phyloP scores from a whole-genome alignment of 805 yeast species.

The Danielia oregonensis region DNA sequence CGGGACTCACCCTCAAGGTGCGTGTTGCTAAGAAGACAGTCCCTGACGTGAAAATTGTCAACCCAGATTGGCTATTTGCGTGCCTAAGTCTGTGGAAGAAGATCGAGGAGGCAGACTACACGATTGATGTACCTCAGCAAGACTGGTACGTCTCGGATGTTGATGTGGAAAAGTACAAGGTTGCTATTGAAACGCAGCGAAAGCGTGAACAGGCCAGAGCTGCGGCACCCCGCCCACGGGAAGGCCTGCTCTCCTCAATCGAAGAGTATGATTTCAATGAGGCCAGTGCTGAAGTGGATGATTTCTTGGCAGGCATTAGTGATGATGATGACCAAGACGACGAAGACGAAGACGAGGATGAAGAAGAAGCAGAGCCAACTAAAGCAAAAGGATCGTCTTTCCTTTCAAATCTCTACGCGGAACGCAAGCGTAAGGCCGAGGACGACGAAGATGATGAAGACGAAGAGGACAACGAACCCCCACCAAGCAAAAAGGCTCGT shows the following conservation, averaged over 20 bases:
- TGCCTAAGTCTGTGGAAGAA: constrained; percentile 78
- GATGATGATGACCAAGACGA: constrained; percentile 32
- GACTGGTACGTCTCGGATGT: constrained; percentile 41
- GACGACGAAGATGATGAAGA: constrained; percentile 20
- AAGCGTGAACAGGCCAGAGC: constrained; percentile 9
- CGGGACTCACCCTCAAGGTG: constrained; percentile 70
- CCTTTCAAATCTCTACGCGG: constrained; percentile 22
- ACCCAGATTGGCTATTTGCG: constrained; percentile 88
- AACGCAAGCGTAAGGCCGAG: constrained; percentile 15
- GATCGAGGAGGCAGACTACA: constrained; percentile 58
- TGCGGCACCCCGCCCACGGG: constrained; percentile 27
- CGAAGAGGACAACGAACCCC: constrained; percentile 7
- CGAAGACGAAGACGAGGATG: constrained; percentile 23
- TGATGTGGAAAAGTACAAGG: constrained; percentile 43
- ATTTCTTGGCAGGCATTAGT: constrained; percentile 43
- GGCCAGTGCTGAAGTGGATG: constrained; percentile 44
- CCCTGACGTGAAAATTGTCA: constrained; percentile 69
- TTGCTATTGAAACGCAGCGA: constrained; percentile 21
- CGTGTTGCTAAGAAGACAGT: constrained; percentile 66
- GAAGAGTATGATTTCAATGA: constrained; percentile 39
- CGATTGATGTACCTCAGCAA: constrained; percentile 46
- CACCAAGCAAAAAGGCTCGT: constrained; percentile 4
- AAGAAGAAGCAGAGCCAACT: constrained; percentile 2
- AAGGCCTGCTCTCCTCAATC: constrained; percentile 28
- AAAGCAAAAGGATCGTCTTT: constrained; percentile 18